A percentile compares a stretch with the other conserved stretches of the same genome.
Evolutionary conservation across 257 asterid species (phyloP).

Genomic region (Misopates orontium): DNA sequence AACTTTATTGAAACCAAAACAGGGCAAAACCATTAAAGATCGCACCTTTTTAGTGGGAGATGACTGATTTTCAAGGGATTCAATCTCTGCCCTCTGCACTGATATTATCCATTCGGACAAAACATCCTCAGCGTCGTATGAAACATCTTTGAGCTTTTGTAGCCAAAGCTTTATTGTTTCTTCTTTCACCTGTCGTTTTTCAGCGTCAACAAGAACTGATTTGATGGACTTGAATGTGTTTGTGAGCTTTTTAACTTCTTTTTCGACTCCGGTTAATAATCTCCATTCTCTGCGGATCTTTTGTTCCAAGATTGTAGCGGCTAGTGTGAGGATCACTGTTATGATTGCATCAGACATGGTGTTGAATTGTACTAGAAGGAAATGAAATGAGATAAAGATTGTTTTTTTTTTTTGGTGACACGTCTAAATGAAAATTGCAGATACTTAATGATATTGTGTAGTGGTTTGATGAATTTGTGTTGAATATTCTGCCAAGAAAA

Average conservation of each 20-base stretch:
- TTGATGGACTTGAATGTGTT: constrained; percentile 43
- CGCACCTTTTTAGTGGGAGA: constrained; percentile 47
- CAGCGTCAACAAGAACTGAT: constrained; percentile 68
- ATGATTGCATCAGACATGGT: constrained; percentile 58
- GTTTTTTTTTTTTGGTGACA: too few species aligned
- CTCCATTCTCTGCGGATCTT: constrained; percentile 43
- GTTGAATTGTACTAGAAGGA: neutral
- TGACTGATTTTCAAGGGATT: constrained; percentile 20
- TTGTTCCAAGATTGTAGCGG: constrained; percentile 41
- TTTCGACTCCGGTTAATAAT: constrained; percentile 48
- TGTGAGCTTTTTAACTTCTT: constrained; percentile 44
- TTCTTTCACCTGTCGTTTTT: constrained; percentile 51
- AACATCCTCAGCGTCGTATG: constrained; percentile 66
- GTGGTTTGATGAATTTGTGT: too few species aligned
- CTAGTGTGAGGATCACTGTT: constrained; percentile 49
- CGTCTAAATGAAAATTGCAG: too few species aligned
- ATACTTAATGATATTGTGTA: too few species aligned
- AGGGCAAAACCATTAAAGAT: constrained; percentile 35
- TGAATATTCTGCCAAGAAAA: constrained; percentile 20
- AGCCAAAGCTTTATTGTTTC: constrained; percentile 48
- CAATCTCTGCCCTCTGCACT: constrained; percentile 29
- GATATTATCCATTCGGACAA: constrained; percentile 56
- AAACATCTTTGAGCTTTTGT: constrained; percentile 49
- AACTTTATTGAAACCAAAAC: constrained; percentile 37
- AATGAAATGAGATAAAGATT: constrained; percentile 15